These are phyloP conservation scores for Penicillium sp. DNA, from an alignment of 2,329 filamentous ascomycete genomes.

Conservation along the genomic window DNA sequence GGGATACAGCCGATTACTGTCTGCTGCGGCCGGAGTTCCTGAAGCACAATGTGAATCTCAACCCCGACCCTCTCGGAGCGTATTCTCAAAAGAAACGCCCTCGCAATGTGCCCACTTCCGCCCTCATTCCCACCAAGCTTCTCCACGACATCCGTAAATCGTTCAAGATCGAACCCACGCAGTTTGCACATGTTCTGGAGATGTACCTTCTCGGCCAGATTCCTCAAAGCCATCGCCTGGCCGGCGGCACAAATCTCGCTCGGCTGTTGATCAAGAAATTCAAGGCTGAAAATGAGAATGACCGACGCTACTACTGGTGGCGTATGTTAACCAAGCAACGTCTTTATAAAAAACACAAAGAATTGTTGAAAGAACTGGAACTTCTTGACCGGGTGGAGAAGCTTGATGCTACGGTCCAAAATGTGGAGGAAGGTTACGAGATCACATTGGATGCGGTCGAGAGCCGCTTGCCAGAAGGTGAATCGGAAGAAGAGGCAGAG, in stretches of 20 bases:
- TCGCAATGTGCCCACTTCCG: slow-evolving; percentile 49
- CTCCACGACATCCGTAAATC: slow-evolving; percentile 51
- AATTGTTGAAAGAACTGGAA: slow-evolving; percentile 59
- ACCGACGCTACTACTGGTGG: slow-evolving; percentile 65
- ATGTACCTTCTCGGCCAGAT: slow-evolving; percentile 62
- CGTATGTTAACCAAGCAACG: slow-evolving; percentile 62
- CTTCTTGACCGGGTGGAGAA: slow-evolving; percentile 56
- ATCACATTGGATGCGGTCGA: slow-evolving; percentile 46
- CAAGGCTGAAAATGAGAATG: slow-evolving; percentile 51
- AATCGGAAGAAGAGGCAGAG: slow-evolving; percentile 10
- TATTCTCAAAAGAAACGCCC: slow-evolving; percentile 37
- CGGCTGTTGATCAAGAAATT: slow-evolving; percentile 49
- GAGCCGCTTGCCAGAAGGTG: slow-evolving; percentile 17
- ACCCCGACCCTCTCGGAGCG: slow-evolving; percentile 42
- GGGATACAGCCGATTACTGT: slow-evolving; percentile 60
- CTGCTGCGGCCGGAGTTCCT: slow-evolving; percentile 53
- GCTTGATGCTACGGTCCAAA: slow-evolving; percentile 57
- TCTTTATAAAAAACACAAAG: slow-evolving; percentile 59
- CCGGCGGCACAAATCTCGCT: slow-evolving; percentile 51
- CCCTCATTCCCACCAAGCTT: slow-evolving; percentile 52
- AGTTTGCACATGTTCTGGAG: slow-evolving; percentile 62
- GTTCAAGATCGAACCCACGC: slow-evolving; percentile 59
- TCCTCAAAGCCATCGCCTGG: slow-evolving; percentile 47
- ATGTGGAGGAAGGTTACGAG: slow-evolving; percentile 59
- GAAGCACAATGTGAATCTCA: slow-evolving; percentile 49